Conservation (phyloP, 495 filamentous ascomycete genomes). For the Podospora anserina region DNA sequence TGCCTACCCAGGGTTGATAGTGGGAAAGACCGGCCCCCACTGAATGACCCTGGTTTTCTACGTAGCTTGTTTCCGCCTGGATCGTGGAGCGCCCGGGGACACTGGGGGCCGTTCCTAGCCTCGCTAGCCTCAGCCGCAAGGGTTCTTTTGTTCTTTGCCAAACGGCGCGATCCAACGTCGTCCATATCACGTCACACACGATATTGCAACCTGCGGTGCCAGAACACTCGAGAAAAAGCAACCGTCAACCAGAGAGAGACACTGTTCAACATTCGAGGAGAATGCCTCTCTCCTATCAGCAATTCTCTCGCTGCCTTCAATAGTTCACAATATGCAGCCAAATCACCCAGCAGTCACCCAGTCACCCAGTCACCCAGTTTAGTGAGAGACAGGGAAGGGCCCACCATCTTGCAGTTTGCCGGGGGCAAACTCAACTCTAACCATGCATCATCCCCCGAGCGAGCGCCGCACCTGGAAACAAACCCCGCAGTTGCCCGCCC, state of each 20-base stretch:
- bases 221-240: slow-evolving; percentile 5
- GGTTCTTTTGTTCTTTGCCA: not conserved
- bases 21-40: not conserved
- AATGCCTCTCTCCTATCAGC: not conserved
- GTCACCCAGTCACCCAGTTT: not conserved
- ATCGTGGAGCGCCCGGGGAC: not conserved
- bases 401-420: not conserved
- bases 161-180: not conserved
- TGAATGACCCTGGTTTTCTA: not conserved
- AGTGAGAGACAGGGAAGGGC: not conserved
- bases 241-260: not conserved
- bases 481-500: not conserved
- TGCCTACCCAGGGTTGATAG: not conserved
- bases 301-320: not conserved
- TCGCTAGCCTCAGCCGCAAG: not conserved
- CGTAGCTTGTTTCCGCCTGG: not conserved
- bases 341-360: not conserved
- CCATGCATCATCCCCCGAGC: not conserved
- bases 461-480: not conserved
- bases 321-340: not conserved
- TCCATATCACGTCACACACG: not conserved
- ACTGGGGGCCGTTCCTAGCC: not conserved
- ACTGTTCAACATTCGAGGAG: not conserved
- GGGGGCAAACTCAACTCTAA: not conserved
- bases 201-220: not conserved